Evolutionary conservation across 345 rosid species (phyloP).

Genomic region (Crucihimalaya himalaica): DNA sequence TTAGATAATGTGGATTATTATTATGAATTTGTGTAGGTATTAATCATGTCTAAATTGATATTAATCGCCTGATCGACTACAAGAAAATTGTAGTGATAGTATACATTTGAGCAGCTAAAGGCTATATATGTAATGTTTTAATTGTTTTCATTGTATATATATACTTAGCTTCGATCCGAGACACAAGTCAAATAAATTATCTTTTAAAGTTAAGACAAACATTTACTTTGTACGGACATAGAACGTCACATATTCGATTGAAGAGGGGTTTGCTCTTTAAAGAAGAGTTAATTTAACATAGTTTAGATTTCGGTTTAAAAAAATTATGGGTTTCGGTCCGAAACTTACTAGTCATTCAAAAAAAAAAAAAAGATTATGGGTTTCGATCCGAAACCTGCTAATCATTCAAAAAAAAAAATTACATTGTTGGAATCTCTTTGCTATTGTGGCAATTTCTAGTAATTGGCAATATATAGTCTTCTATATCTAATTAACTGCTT

Average conservation of each 20-base stretch:
- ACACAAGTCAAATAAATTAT: not conserved
- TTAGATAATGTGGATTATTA: not conserved
- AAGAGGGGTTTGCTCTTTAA: too few species aligned
- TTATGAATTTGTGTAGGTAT: not conserved
- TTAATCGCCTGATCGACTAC: not conserved
- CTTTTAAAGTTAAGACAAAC: not conserved
- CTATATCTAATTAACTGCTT: too few species aligned
- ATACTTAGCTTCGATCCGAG: not conserved
- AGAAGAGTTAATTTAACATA: too few species aligned
- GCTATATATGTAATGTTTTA: not conserved
- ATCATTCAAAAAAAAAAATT: too few species aligned
- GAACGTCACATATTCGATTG: too few species aligned
- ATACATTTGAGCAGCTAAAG: not conserved
- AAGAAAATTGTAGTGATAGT: not conserved
- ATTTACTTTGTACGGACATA: too few species aligned
- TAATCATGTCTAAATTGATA: not conserved
- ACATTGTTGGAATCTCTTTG: not conserved
- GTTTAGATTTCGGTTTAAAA: too few species aligned
- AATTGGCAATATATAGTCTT: too few species aligned
- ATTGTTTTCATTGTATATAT: not conserved
- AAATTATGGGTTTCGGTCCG: too few species aligned
- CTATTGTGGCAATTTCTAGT: not conserved
- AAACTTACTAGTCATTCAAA: too few species aligned
- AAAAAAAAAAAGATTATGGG: too few species aligned
- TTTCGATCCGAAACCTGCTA: too few species aligned